Evolutionary conservation across 768 basidiomycete genomes (phyloP).

Genomic region (Cystobasidium tubakii): DNA sequence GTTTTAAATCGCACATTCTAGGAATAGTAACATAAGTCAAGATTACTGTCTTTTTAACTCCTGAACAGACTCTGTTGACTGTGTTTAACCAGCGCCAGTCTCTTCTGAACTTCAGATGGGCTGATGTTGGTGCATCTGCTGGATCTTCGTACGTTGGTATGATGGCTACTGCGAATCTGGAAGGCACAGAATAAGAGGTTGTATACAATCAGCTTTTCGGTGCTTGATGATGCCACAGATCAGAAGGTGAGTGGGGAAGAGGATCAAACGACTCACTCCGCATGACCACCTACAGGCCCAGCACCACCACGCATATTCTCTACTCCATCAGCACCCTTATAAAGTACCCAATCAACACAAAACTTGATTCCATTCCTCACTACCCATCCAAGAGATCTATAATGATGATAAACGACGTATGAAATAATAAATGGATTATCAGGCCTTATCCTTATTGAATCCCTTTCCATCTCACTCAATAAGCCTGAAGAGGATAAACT

Average conservation of each 20-base stretch:
- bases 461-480: slow-evolving; percentile 60
- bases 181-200: neutral
- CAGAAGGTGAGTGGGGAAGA: neutral
- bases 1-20: slow-evolving; percentile 51
- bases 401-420: slow-evolving; percentile 89
- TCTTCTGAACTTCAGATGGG: slow-evolving; percentile 62
- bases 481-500: neutral
- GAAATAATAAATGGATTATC: slow-evolving; percentile 90
- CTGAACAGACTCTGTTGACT: slow-evolving; percentile 89
- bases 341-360: slow-evolving; percentile 88
- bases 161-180: slow-evolving; percentile 82
- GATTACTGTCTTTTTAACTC: slow-evolving; percentile 93
- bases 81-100: slow-evolving; percentile 96
- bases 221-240: no score
- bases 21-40: slow-evolving; percentile 90
- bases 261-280: slow-evolving; percentile 63
- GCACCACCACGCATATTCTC: slow-evolving; percentile 49
- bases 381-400: slow-evolving; percentile 92
- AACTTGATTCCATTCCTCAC: slow-evolving; percentile 95
- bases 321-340: slow-evolving; percentile 54
- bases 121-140: slow-evolving; percentile 56
- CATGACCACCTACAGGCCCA: slow-evolving; percentile 90
- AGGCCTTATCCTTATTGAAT: slow-evolving; percentile 57
- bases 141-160: slow-evolving; percentile 84
- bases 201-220: no score